Evolutionary conservation across 805 yeast species (phyloP), one percentile per base, ranked within the genome.

Genomic region (Yamadazyma nakazawae): DNA sequence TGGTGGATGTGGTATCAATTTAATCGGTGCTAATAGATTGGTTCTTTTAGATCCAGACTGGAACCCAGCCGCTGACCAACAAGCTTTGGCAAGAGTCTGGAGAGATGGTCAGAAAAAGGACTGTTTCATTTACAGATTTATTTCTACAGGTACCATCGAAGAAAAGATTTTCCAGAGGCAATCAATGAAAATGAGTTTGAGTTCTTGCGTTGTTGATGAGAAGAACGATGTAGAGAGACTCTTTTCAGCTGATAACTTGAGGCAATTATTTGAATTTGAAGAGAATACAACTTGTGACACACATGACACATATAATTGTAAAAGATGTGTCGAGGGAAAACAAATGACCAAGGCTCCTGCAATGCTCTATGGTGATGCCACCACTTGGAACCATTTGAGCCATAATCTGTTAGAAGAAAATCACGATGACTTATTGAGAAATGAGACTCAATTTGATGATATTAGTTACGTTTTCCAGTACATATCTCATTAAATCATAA

Each of bases 31-130:
- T 2, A 94, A 94, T 55, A 76, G 99, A 52, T 72, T 94, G 51
- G 80, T 94, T 17, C 70, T 94, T 40, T 74, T 94, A 60, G 99
- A 94, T 62, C 84, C 84, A 0, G 99, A 94, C 63, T 94, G 99
- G 99, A 92, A 92, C 59, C 99, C 99, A 0, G 98, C 99, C 0
- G 85, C 96, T 1, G 99, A 92, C 61, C 98, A 94, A 63, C 99
- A 92, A 67, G 98, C 98, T 0, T 73, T 94, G 51, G 98, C 98
- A 0, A 79, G 99, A 64, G 96, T 94, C 5, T 94, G 98, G 98
- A 82, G 99, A 75, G 99, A 94, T 68, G 99, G 99, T 0, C 99
- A 92, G 61, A 92, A 88, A 74, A 94, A 92, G 65, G 96, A 88
- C 63, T 94, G 99, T 70, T 92, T 85, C 59, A 94, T 92, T 35